Evolutionary conservation across 306 rosid genomes (phyloP).

Genomic region (Mucuna pruriens): DNA sequence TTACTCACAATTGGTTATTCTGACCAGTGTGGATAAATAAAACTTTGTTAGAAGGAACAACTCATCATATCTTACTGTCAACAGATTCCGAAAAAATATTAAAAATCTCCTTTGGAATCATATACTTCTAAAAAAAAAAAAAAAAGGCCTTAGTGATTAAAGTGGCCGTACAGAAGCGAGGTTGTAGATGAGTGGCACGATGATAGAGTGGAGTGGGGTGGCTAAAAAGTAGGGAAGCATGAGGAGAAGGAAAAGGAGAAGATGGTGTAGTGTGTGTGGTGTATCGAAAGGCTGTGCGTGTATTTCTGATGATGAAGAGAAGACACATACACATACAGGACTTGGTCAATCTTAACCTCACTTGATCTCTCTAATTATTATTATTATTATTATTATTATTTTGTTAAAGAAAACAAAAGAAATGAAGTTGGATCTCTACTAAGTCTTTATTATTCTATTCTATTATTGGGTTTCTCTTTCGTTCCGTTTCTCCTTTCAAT

Average conservation of each 20-base stretch:
- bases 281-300: constrained; percentile 43
- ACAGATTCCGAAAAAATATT: no score
- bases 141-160: no score
- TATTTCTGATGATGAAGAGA: constrained; percentile 38
- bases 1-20: no score
- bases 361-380: neutral
- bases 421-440: no score
- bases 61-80: no score
- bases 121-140: no score
- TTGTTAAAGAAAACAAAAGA: no score
- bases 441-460: no score
- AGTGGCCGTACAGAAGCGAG: neutral
- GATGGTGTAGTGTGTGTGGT: neutral
- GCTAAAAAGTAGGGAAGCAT: constrained; percentile 1
- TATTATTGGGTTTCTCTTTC: constrained; percentile 48
- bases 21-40: no score
- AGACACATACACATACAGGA: constrained; percentile 23
- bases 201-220: neutral
- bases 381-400: no score
- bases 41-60: no score
- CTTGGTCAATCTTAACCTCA: constrained; percentile 49
- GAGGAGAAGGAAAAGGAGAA: neutral
- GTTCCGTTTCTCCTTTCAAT: neutral
- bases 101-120: no score
- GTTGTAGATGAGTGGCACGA: neutral